Evolutionary conservation across 2,329 filamentous ascomycete genomes (phyloP).

Genomic region (Hypoxylon sp.): DNA sequence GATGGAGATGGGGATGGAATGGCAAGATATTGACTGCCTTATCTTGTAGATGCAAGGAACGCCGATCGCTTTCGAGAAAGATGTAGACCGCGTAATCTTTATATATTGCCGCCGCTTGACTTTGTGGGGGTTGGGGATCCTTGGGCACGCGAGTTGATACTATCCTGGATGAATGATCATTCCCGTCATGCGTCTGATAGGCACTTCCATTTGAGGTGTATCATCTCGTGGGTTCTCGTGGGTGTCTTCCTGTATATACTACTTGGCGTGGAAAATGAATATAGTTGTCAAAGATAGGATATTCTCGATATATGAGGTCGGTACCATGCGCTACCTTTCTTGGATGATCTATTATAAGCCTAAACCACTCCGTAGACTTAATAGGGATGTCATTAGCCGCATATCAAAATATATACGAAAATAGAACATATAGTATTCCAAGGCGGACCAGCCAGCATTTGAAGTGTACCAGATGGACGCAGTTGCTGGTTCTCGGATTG

Average conservation of each 20-base stretch:
- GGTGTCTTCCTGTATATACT: background rate
- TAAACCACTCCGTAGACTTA: conserved; percentile 4
- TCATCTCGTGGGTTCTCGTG: background rate
- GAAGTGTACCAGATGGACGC: background rate
- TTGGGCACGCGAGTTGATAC: conserved; percentile 21
- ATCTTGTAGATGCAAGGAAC: conserved; percentile 40
- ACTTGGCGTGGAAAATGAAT: background rate
- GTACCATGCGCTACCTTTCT: background rate
- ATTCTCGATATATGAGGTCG: background rate
- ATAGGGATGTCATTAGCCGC: background rate
- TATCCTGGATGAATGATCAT: conserved; percentile 1
- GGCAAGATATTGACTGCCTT: conserved; percentile 28
- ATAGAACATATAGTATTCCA: conserved; percentile 6
- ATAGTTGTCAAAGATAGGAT: conserved; percentile 2
- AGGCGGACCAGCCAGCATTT: conserved; percentile 1
- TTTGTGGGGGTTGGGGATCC: conserved; percentile 26
- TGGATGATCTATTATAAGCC: background rate
- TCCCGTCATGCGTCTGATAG: conserved; percentile 14
- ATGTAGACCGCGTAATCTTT: conserved; percentile 32
- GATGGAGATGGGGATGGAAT: background rate
- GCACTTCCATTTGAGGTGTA: conserved; percentile 1
- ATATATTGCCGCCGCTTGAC: conserved; percentile 9
- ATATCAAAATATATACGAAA: background rate
- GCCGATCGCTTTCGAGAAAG: conserved; percentile 9
- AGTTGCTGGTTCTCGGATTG: background rate